These are phyloP conservation scores for Penicillium silybi DNA, from an alignment of 495 filamentous ascomycete genomes.

Conservation along the genomic window DNA sequence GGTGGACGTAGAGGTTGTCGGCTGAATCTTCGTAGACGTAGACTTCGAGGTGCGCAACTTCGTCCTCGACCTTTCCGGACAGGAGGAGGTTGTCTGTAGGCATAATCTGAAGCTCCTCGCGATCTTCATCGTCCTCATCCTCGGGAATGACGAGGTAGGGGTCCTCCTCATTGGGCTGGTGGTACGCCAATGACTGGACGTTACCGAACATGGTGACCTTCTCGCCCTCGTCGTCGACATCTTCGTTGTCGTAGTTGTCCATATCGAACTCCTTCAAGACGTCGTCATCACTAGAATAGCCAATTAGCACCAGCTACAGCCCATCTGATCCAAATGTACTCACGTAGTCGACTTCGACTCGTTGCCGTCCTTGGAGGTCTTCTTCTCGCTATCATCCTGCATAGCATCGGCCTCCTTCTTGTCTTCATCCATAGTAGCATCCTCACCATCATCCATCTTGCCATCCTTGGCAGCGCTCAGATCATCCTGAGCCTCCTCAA, in stretches of 20 bases:
- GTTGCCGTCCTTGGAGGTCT: constrained; percentile 16
- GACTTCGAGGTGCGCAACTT: constrained; percentile 92
- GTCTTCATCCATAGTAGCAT: constrained; percentile 29
- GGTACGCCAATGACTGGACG: constrained; percentile 86
- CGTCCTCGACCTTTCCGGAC: constrained; percentile 91
- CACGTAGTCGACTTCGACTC: constrained; percentile 19
- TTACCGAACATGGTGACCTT: constrained; percentile 93
- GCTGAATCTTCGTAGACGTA: constrained; percentile 94
- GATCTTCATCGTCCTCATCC: constrained; percentile 78
- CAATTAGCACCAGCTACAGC: constrained; percentile 17
- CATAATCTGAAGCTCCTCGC: constrained; percentile 91
- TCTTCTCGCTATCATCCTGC: constrained; percentile 25
- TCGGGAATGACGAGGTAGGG: constrained; percentile 86
- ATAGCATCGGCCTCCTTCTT: constrained; percentile 21
- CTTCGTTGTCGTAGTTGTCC: constrained; percentile 88
- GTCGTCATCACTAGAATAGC: constrained; percentile 60
- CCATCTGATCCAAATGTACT: background rate
- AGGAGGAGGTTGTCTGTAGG: constrained; percentile 88
- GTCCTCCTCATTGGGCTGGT: constrained; percentile 87
- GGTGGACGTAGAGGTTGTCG: constrained; percentile 97
- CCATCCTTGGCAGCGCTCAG: constrained; percentile 61
- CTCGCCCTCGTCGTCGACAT: constrained; percentile 60
- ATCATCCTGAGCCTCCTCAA: constrained; percentile 89
- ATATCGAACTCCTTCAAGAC: constrained; percentile 93
- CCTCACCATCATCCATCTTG: constrained; percentile 28